A percentile compares a stretch with the other conserved stretches of the same genome.
Evolutionary conservation across 768 basidiomycete genomes (phyloP).

Genomic region (Crassisporium funariophilum): DNA sequence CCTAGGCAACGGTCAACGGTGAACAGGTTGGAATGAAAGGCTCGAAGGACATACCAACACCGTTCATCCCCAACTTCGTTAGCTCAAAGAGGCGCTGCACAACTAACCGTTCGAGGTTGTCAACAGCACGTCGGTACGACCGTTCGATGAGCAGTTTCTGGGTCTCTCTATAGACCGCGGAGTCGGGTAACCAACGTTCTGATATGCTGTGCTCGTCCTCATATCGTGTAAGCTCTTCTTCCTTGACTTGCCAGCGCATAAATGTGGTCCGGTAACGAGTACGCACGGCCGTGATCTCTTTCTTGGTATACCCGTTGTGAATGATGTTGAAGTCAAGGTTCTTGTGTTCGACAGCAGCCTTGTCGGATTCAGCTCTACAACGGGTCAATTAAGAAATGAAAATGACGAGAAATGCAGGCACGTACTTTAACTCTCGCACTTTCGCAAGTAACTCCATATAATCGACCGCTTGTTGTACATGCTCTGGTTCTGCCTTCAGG

Average conservation of each 20-base stretch:
- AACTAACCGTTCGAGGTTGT: conserved; percentile 22
- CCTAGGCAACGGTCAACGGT: conserved; percentile 11
- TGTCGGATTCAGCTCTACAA: not conserved
- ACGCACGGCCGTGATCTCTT: conserved; percentile 1
- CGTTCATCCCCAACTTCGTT: conserved; percentile 26
- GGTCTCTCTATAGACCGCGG: not conserved
- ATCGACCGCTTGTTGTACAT: not conserved
- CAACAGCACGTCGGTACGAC: conserved; percentile 5
- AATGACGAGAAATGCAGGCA: no score
- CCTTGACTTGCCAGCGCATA: not conserved
- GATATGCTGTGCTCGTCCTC: conserved; percentile 1
- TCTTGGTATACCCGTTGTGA: conserved; percentile 1
- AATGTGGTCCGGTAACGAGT: conserved; percentile 1
- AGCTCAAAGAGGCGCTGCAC: conserved; percentile 25
- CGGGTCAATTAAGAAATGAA: no score
- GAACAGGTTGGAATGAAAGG: not conserved
- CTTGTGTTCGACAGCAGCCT: not conserved
- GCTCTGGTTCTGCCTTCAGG: not conserved
- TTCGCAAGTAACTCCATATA: not conserved
- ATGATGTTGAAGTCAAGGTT: not conserved
- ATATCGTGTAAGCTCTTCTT: not conserved
- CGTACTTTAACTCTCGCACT: not conserved
- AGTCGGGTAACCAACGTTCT: not conserved
- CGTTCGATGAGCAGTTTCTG: not conserved
- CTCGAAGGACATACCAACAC: conserved; percentile 15